Evolutionary conservation across 164 flowering plant genomes (phyloP).

Genomic region (Berberis vulgaris): DNA sequence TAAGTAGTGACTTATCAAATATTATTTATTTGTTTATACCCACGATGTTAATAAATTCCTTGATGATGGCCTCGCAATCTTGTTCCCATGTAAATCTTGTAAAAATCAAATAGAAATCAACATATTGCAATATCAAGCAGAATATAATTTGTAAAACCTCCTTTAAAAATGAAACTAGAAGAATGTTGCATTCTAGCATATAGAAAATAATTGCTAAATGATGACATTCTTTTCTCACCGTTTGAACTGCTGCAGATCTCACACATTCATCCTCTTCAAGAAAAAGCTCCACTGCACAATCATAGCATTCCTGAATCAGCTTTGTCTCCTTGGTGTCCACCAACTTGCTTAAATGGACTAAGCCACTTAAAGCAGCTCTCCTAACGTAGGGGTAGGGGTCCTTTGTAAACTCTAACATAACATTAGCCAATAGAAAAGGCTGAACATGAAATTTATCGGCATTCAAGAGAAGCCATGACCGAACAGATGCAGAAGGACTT

Average conservation of each 20-base stretch:
- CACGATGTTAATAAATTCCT: not conserved
- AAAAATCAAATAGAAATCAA: not conserved
- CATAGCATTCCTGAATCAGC: conserved; percentile 45
- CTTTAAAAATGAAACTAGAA: not conserved
- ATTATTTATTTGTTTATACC: too few species aligned
- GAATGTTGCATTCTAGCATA: not conserved
- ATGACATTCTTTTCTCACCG: conserved; percentile 12
- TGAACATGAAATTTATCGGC: conserved; percentile 27
- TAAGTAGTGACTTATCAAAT: not conserved
- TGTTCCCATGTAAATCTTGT: not conserved
- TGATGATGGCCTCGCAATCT: not conserved
- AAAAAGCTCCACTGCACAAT: conserved; percentile 58
- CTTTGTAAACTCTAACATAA: conserved; percentile 55
- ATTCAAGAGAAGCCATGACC: conserved; percentile 44
- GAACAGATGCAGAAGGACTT: conserved; percentile 28
- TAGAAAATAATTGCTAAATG: not conserved
- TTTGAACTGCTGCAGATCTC: conserved; percentile 40
- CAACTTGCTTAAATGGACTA: conserved; percentile 26
- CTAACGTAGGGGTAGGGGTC: conserved; percentile 75
- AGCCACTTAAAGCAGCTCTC: conserved; percentile 54
- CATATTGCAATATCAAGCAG: not conserved
- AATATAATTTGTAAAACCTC: not conserved
- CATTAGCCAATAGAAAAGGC: conserved; percentile 31
- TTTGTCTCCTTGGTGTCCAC: conserved; percentile 24
- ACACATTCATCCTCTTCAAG: conserved; percentile 52